These are phyloP conservation scores for Metschnikowia kofuensis DNA, from an alignment of 805 yeast species.

Conservation along the genomic window DNA sequence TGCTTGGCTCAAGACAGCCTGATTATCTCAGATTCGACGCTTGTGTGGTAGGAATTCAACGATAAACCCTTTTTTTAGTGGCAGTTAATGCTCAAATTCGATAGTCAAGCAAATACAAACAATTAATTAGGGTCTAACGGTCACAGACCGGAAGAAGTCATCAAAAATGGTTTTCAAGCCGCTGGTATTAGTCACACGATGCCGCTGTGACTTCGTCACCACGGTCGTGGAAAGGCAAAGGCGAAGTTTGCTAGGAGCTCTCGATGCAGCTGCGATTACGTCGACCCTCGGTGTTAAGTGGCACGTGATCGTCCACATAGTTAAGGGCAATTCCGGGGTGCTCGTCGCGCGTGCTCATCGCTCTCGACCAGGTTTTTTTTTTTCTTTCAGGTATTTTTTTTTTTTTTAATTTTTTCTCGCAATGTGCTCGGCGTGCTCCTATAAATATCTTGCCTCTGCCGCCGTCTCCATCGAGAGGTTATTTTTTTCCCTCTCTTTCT, in stretches of 20 bases:
- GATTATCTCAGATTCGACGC: too few species aligned
- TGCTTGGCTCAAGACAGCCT: too few species aligned
- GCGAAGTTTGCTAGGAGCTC: not conserved
- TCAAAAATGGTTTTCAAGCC: too few species aligned
- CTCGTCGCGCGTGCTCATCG: slow-evolving; percentile 5
- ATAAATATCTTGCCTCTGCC: slow-evolving; percentile 13
- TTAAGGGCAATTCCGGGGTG: slow-evolving; percentile 3
- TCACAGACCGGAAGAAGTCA: too few species aligned
- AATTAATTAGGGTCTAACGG: too few species aligned
- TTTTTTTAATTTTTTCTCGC: slow-evolving; percentile 6
- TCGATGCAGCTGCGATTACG: slow-evolving; percentile 16
- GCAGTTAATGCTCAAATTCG: too few species aligned
- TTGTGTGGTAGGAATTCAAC: too few species aligned
- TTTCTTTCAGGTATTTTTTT: too few species aligned
- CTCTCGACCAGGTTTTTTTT: not conserved
- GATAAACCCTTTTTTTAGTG: too few species aligned
- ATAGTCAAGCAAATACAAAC: too few species aligned
- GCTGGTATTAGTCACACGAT: slow-evolving; percentile 3
- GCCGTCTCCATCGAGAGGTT: slow-evolving; percentile 5
- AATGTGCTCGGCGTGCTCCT: slow-evolving; percentile 1
- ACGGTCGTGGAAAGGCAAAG: not conserved
- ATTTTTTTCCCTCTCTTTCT: slow-evolving; percentile 14
- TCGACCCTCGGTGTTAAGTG: slow-evolving; percentile 9
- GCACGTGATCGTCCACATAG: slow-evolving; percentile 1
- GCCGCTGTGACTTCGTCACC: slow-evolving; percentile 3